Evolutionary conservation across 2,329 filamentous ascomycete species (phyloP).

Genomic region (Lachnellula suecica): DNA sequence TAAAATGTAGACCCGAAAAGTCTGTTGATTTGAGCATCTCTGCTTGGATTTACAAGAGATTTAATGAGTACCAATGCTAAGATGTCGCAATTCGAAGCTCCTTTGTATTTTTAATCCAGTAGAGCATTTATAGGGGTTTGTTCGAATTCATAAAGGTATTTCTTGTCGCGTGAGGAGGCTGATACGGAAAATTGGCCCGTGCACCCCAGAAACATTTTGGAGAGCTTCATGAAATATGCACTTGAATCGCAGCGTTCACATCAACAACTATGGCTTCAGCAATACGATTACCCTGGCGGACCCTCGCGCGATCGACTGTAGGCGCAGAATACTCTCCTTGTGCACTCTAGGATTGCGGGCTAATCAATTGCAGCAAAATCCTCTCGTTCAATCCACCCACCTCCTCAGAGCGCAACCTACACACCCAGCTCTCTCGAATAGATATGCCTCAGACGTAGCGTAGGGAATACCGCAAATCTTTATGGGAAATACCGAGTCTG

Average conservation of each 20-base stretch:
- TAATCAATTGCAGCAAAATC: slow-evolving; percentile 18
- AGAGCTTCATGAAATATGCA: neutral
- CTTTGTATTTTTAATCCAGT: neutral
- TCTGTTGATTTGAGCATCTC: too few relatives aligned
- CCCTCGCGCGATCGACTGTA: slow-evolving; percentile 18
- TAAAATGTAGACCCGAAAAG: too few relatives aligned
- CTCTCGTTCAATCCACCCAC: slow-evolving; percentile 8
- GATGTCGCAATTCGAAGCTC: too few relatives aligned
- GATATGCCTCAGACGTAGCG: slow-evolving; percentile 10
- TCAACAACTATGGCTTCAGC: neutral
- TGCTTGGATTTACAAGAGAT: too few relatives aligned
- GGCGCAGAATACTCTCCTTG: neutral
- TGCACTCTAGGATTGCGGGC: neutral
- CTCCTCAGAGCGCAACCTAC: slow-evolving; percentile 4
- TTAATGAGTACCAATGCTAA: too few relatives aligned
- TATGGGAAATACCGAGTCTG: neutral
- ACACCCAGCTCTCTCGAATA: slow-evolving; percentile 1
- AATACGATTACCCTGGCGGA: slow-evolving; percentile 26
- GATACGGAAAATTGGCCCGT: neutral
- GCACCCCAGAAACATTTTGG: neutral
- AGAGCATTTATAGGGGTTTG: neutral
- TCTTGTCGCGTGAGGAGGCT: neutral
- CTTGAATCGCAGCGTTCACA: neutral
- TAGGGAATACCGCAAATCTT: slow-evolving; percentile 1
- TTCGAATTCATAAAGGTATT: neutral